Percentiles rank a stretch among this genome's conserved stretches.
Evolutionary conservation across 371 early-diverging fungal genomes (phyloP).

Genomic region (Rhizopus sp.): DNA sequence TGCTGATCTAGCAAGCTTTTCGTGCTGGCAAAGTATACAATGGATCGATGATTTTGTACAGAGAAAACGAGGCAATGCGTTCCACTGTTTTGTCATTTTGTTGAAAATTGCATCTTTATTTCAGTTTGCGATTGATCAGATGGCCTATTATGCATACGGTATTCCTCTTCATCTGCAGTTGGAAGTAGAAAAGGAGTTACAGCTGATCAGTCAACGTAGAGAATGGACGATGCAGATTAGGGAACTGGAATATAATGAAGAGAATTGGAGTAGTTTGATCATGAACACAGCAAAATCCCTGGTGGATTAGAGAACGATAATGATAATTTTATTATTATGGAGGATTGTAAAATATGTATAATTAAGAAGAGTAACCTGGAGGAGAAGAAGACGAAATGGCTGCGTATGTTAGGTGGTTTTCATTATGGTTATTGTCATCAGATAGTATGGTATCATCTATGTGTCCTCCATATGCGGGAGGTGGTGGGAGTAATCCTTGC

Average conservation of each 20-base stretch:
- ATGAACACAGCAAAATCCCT: neutral
- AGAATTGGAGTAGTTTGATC: neutral
- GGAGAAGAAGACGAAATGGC: neutral
- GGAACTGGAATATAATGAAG: neutral
- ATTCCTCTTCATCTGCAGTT: slow-evolving; percentile 36
- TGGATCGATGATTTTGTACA: slow-evolving; percentile 11
- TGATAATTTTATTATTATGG: neutral
- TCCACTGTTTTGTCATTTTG: slow-evolving; percentile 12
- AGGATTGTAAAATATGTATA: neutral
- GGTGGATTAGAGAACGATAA: neutral
- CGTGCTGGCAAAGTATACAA: neutral
- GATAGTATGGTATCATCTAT: slow-evolving; percentile 50
- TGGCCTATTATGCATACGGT: slow-evolving; percentile 35
- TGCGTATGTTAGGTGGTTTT: slow-evolving; percentile 6
- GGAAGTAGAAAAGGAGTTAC: slow-evolving; percentile 39
- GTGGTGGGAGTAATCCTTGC: slow-evolving; percentile 56
- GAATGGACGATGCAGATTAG: slow-evolving; percentile 7
- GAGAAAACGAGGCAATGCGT: neutral
- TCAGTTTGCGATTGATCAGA: slow-evolving; percentile 47
- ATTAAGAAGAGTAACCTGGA: neutral
- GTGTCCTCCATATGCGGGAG: slow-evolving; percentile 57
- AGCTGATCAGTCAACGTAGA: slow-evolving; percentile 9
- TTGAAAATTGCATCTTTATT: slow-evolving; percentile 35
- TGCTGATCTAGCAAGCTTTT: neutral
- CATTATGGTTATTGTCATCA: slow-evolving; percentile 13